Evolutionary conservation across 177 flowering plant genomes (phyloP).

Genomic region (Tripterygium wilfordii): DNA sequence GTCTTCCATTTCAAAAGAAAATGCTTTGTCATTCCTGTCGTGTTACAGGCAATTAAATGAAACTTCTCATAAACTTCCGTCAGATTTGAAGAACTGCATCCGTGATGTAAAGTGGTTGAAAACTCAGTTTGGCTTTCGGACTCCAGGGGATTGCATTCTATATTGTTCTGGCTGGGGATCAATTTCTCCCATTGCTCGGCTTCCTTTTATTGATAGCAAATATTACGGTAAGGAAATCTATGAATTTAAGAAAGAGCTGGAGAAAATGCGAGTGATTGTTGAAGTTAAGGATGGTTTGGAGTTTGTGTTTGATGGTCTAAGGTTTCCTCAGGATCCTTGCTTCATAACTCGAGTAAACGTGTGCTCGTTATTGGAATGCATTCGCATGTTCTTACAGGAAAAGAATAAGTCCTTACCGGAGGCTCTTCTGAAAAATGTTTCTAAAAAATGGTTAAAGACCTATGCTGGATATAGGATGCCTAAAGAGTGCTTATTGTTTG

Average conservation of each 20-base stretch:
- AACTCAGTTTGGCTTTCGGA: constrained; percentile 34
- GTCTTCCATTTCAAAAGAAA: constrained; percentile 21
- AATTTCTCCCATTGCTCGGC: constrained; percentile 33
- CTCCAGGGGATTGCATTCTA: constrained; percentile 32
- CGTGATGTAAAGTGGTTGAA: constrained; percentile 42
- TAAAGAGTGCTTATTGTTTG: constrained; percentile 29
- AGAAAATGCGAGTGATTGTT: constrained; percentile 39
- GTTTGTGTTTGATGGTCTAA: constrained; percentile 30
- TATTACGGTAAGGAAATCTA: constrained; percentile 35
- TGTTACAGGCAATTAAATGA: constrained; percentile 31
- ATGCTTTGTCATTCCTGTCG: constrained; percentile 31
- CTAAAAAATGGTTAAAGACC: constrained; percentile 51
- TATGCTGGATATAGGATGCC: constrained; percentile 44
- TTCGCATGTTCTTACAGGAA: constrained; percentile 16
- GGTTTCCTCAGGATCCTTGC: constrained; percentile 23
- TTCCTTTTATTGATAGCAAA: constrained; percentile 55
- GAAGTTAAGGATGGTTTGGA: constrained; percentile 32
- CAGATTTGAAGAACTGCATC: constrained; percentile 23
- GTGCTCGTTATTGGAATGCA: constrained; percentile 36
- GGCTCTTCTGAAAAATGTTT: constrained; percentile 18
- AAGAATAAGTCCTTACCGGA: constrained; percentile 12
- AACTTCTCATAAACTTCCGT: constrained; percentile 15
- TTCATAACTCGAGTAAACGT: constrained; percentile 23
- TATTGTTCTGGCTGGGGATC: constrained; percentile 45
- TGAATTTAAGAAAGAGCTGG: constrained; percentile 37